Evolutionary conservation across 495 filamentous ascomycete species (phyloP).

Genomic region (Trichoderma erinaceum): DNA sequence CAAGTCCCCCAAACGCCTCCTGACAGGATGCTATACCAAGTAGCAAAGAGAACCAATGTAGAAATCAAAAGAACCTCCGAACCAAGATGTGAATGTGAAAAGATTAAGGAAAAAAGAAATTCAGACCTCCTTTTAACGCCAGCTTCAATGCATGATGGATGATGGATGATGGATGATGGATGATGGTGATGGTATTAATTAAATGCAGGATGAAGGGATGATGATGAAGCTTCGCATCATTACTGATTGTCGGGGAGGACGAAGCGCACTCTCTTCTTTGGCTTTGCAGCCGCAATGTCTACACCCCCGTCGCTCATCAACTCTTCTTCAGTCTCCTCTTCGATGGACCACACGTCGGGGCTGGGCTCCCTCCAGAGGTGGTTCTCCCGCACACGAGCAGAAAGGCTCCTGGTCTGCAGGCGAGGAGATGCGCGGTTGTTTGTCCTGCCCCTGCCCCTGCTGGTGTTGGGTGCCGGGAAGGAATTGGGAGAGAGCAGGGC

Average conservation of each 20-base stretch:
- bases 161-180: conserved; percentile 12
- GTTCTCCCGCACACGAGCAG: conserved; percentile 28
- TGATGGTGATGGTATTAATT: not conserved
- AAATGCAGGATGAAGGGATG: conserved; percentile 10
- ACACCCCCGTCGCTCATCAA: conserved; percentile 34
- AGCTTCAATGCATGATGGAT: conserved; percentile 15
- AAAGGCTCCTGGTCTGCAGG: conserved; percentile 18
- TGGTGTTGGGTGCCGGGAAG: conserved; percentile 22
- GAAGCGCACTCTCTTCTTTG: conserved; percentile 45
- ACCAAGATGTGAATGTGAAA: not conserved
- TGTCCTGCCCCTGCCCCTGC: conserved; percentile 24
- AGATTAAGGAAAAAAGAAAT: not conserved
- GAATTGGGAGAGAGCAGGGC: conserved; percentile 26
- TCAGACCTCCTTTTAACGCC: not conserved
- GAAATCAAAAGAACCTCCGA: not conserved
- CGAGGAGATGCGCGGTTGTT: conserved; percentile 23
- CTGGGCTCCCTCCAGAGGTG: conserved; percentile 48
- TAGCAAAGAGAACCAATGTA: not conserved
- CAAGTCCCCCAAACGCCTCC: not conserved
- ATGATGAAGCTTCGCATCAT: conserved; percentile 7
- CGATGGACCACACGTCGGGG: conserved; percentile 46
- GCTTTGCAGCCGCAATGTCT: conserved; percentile 42
- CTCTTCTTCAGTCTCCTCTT: conserved; percentile 44
- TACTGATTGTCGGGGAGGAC: conserved; percentile 37
- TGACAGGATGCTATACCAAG: not conserved